phyloP scores from a whole-genome alignment of 2,329 filamentous ascomycete genomes.

The Diplodia sapinea region DNA sequence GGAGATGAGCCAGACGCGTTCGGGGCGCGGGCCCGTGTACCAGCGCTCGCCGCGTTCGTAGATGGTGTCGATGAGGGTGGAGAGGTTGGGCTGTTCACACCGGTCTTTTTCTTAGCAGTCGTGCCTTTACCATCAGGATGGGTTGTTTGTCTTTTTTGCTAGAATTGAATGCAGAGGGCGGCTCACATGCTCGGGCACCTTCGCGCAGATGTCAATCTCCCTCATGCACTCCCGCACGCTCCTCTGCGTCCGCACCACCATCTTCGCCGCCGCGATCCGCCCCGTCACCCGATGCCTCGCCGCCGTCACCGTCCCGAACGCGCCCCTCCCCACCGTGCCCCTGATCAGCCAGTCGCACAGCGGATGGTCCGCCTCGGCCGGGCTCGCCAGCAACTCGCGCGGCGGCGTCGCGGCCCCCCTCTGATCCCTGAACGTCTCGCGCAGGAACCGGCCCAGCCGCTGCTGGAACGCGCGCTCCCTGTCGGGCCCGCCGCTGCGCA shows the following conservation, averaged over 20 bases:
- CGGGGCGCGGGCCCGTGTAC: slow-evolving; percentile 13
- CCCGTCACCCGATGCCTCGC: slow-evolving; percentile 15
- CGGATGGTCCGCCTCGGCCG: slow-evolving; percentile 16
- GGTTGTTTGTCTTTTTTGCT: too few relatives aligned
- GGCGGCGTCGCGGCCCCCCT: neutral
- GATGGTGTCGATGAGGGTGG: slow-evolving; percentile 17
- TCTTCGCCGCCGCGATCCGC: slow-evolving; percentile 19
- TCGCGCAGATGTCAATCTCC: slow-evolving; percentile 11
- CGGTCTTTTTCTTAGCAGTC: neutral
- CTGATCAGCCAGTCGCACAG: slow-evolving; percentile 16
- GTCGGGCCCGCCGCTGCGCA: neutral
- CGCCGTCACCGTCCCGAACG: slow-evolving; percentile 20
- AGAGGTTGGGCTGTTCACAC: neutral
- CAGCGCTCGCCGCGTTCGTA: slow-evolving; percentile 22
- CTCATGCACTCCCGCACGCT: slow-evolving; percentile 8
- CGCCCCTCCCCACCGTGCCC: slow-evolving; percentile 11
- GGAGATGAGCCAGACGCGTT: slow-evolving; percentile 22
- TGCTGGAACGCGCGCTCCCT: slow-evolving; percentile 2
- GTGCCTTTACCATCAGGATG: too few relatives aligned
- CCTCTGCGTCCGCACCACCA: slow-evolving; percentile 19
- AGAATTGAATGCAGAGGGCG: neutral
- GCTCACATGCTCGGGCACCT: slow-evolving; percentile 17
- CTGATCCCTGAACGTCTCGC: neutral
- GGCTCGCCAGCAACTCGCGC: slow-evolving; percentile 5
- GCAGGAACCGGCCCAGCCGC: neutral